phyloP scores from a whole-genome alignment of 139 green algal genomes.

The Chlamydomonas eustigma region DNA sequence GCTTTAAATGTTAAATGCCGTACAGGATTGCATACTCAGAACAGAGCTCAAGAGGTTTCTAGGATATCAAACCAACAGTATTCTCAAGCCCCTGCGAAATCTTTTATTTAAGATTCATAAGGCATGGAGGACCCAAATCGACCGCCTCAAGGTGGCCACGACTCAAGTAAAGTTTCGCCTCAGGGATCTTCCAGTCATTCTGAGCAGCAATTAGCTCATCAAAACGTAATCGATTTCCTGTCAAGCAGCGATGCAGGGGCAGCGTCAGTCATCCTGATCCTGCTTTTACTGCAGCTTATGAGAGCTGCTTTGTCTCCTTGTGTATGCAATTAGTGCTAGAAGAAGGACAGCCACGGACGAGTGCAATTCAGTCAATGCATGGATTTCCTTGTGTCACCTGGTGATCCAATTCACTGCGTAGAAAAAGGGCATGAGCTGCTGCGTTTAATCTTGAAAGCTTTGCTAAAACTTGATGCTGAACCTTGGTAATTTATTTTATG shows the following conservation, averaged over 20 bases:
- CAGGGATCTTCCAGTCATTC: neutral
- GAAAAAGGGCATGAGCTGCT: too few species aligned
- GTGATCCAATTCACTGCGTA: too few species aligned
- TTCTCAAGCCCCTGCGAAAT: neutral
- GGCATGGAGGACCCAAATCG: neutral
- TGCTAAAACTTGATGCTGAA: too few species aligned
- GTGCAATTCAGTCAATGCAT: too few species aligned
- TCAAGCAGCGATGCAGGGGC: neutral
- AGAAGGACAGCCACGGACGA: too few species aligned
- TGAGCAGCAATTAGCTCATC: neutral
- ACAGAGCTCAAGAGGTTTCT: too few species aligned
- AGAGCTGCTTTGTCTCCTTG: neutral
- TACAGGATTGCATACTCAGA: too few species aligned
- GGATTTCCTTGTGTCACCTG: too few species aligned
- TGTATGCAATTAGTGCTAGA: neutral
- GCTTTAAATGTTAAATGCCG: neutral
- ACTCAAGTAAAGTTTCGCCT: neutral
- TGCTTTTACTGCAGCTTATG: neutral
- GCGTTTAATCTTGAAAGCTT: too few species aligned
- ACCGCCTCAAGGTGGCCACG: neutral
- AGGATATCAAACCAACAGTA: too few species aligned
- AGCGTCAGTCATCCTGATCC: neutral
- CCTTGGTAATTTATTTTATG: too few species aligned
- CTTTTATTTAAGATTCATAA: neutral
- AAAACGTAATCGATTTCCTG: neutral